Conservation (phyloP, 2,329 filamentous ascomycete genomes). For the Alternaria atra region DNA sequence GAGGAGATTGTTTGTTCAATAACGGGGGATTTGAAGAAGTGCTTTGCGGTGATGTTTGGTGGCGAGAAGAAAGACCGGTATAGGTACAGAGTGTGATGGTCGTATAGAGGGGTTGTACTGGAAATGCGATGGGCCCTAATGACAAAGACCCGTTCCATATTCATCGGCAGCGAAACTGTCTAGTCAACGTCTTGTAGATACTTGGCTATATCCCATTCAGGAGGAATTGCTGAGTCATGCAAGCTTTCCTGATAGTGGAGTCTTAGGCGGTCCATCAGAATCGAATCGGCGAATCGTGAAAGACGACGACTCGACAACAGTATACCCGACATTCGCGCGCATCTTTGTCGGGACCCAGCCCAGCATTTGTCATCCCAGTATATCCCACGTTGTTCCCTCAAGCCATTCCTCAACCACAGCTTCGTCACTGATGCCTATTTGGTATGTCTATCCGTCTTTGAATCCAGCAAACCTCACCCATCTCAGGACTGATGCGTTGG, state of each 20-base stretch:
- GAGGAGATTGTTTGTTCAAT: constrained; percentile 2
- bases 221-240: neutral
- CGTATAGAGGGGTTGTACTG: neutral
- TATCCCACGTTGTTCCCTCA: neutral
- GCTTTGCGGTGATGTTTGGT: neutral
- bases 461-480: neutral
- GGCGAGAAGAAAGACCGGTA: neutral
- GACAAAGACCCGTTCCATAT: neutral
- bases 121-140: neutral
- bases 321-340: neutral
- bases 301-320: neutral
- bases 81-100: neutral
- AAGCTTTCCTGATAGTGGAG: neutral
- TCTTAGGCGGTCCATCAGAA: neutral
- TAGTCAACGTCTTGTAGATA: neutral
- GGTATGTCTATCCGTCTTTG: neutral
- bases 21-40: neutral
- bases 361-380: neutral
- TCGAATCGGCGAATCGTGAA: neutral
- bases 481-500: neutral
- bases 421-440: neutral
- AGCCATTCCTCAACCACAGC: neutral
- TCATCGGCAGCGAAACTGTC: neutral
- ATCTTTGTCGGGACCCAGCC: neutral
- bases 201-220: neutral